These are phyloP conservation scores for Aspergillus glaucus DNA, from an alignment of 2,329 filamentous ascomycete genomes.

Conservation along the genomic window DNA sequence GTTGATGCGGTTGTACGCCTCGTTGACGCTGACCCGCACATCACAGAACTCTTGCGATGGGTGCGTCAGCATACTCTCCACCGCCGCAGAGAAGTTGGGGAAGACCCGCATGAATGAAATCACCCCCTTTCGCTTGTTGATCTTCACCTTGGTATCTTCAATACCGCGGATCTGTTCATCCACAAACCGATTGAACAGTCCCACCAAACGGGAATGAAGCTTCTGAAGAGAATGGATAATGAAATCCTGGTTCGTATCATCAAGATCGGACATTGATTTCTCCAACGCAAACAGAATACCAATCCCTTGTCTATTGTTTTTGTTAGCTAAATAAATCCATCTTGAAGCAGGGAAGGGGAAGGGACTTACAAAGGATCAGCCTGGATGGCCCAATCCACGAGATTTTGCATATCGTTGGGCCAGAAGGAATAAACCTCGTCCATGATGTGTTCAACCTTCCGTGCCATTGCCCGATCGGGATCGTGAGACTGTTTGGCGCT, in stretches of 20 bases:
- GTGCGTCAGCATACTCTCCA: conserved; percentile 74
- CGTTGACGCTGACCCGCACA: conserved; percentile 72
- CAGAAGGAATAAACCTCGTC: conserved; percentile 81
- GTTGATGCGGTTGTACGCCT: conserved; percentile 81
- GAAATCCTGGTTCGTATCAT: conserved; percentile 91
- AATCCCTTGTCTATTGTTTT: conserved; percentile 65
- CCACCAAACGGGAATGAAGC: conserved; percentile 66
- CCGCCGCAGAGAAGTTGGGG: conserved; percentile 71
- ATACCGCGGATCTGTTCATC: conserved; percentile 94
- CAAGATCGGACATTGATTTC: conserved; percentile 68
- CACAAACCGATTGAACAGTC: conserved; percentile 78
- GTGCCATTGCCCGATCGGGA: conserved; percentile 79
- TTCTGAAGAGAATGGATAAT: conserved; percentile 73
- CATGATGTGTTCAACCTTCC: conserved; percentile 78
- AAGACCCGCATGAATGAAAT: conserved; percentile 94
- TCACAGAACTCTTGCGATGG: conserved; percentile 52
- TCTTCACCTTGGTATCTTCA: conserved; percentile 97
- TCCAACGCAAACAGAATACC: conserved; percentile 78
- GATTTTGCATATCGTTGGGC: conserved; percentile 66
- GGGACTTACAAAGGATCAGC: conserved; percentile 70
- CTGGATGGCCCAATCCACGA: conserved; percentile 77
- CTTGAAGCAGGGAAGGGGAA: neutral
- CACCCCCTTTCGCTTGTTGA: conserved; percentile 96
- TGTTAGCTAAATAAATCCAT: conserved; percentile 17
- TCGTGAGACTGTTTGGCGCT: conserved; percentile 73